A percentile compares a stretch with the other conserved stretches of the same genome.
phyloP scores from a whole-genome alignment of 2,329 filamentous ascomycete species.

The Cryphonectria nitschkei region DNA sequence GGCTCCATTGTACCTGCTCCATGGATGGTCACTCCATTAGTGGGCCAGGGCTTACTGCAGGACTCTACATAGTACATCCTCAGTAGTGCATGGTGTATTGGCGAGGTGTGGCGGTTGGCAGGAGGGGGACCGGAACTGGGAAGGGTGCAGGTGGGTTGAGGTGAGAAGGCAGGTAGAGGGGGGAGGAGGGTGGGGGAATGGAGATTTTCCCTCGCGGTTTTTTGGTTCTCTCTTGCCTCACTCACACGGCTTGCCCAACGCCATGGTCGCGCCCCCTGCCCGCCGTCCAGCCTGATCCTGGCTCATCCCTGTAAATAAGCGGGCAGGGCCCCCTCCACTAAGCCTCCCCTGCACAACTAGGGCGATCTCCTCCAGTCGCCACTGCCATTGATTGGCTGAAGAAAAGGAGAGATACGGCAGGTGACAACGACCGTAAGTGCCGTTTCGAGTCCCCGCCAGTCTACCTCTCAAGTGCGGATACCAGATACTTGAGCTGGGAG shows the following conservation, averaged over 20 bases:
- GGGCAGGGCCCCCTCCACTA: constrained; percentile 18
- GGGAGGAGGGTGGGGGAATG: constrained; percentile 7
- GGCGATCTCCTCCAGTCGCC: constrained; percentile 17
- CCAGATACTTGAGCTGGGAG: background rate
- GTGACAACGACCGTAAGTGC: constrained; percentile 18
- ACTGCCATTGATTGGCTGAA: constrained; percentile 20
- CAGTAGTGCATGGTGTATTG: background rate
- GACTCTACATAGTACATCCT: background rate
- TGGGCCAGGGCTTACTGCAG: background rate
- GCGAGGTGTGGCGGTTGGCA: constrained; percentile 16
- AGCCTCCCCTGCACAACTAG: constrained; percentile 23
- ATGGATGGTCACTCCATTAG: background rate
- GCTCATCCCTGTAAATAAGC: constrained; percentile 21
- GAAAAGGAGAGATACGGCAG: constrained; percentile 17
- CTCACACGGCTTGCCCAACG: constrained; percentile 10
- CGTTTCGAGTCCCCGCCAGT: constrained; percentile 25
- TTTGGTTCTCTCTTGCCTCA: constrained; percentile 13
- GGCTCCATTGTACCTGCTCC: background rate
- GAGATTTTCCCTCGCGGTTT: constrained; percentile 18
- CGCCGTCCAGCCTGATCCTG: constrained; percentile 9
- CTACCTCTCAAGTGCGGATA: background rate
- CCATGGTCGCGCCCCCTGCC: constrained; percentile 14
- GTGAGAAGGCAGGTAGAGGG: background rate
- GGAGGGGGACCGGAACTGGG: constrained; percentile 14
- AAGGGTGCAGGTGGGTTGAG: background rate